A percentile compares a stretch with the other conserved stretches of the same genome.
These are phyloP conservation scores for Termitomyces sp. DNA, from an alignment of 768 basidiomycete species.

Conservation along the genomic window DNA sequence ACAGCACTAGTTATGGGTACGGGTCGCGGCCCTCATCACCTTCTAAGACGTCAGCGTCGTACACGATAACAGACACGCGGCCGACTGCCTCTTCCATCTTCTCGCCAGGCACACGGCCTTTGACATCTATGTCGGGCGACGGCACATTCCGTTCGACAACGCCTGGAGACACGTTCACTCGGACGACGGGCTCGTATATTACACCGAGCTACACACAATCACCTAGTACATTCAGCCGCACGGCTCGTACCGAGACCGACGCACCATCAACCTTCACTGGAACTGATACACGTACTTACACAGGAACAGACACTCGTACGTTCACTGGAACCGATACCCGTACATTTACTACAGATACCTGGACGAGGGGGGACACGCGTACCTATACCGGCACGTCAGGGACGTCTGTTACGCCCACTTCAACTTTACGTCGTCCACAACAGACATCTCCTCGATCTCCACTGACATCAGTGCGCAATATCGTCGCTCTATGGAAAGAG, in stretches of 20 bases:
- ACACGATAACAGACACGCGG: conserved; percentile 28
- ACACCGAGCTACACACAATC: conserved; percentile 35
- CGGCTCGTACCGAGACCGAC: conserved; percentile 20
- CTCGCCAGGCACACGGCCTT: conserved; percentile 26
- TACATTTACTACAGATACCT: conserved; percentile 19
- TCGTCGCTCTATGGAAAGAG: conserved; percentile 80
- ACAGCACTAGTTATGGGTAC: conserved; percentile 30
- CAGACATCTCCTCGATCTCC: conserved; percentile 63
- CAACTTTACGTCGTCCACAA: conserved; percentile 60
- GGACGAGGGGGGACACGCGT: conserved; percentile 4
- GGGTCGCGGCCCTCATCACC: conserved; percentile 45
- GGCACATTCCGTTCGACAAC: conserved; percentile 25
- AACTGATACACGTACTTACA: conserved; percentile 1
- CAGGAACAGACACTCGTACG: conserved; percentile 22
- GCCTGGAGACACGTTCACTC: conserved; percentile 19
- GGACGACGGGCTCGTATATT: conserved; percentile 28
- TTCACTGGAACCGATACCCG: conserved; percentile 24
- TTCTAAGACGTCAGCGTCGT: conserved; percentile 38
- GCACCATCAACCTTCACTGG: conserved; percentile 12
- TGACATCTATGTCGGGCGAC: conserved; percentile 24
- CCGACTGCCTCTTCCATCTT: conserved; percentile 40
- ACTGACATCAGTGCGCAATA: conserved; percentile 70
- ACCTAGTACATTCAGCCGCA: conserved; percentile 30
- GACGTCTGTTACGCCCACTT: conserved; percentile 42
- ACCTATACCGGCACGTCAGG: conserved; percentile 33